Percentiles rank a stretch among this genome's conserved stretches.
These are phyloP conservation scores for Aspergillus baeticus DNA, from an alignment of 495 filamentous ascomycete species.

Conservation along the genomic window DNA sequence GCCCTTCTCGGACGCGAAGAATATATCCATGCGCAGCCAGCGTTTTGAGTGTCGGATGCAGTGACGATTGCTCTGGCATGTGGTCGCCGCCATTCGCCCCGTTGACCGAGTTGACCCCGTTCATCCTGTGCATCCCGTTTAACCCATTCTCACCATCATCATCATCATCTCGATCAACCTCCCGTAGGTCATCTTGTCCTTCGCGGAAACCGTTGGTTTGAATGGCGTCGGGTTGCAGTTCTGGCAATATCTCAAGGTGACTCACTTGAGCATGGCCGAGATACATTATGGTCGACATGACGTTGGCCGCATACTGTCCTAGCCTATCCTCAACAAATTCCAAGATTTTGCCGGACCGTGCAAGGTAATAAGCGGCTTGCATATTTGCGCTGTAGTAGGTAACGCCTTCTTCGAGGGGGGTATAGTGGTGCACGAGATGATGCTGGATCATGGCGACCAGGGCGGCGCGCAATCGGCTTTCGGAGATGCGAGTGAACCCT, in stretches of 20 bases:
- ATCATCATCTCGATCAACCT: too few species aligned
- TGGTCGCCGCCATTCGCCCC: constrained; percentile 27
- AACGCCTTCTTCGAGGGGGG: constrained; percentile 56
- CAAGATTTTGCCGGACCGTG: constrained; percentile 80
- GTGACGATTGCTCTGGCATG: constrained; percentile 21
- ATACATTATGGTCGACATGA: constrained; percentile 72
- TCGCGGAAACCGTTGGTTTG: constrained; percentile 35
- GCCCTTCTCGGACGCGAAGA: constrained; percentile 41
- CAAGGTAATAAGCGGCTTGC: constrained; percentile 71
- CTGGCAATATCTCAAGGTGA: constrained; percentile 57
- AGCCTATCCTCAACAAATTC: constrained; percentile 67
- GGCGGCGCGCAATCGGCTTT: constrained; percentile 70
- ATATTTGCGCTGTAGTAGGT: constrained; percentile 81
- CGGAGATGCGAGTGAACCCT: constrained; percentile 64
- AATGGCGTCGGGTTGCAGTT: constrained; percentile 23
- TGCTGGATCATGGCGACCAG: constrained; percentile 84
- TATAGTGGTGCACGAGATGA: constrained; percentile 76
- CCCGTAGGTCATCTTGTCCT: constrained; percentile 26
- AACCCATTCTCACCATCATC: too few species aligned
- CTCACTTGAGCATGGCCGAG: constrained; percentile 74
- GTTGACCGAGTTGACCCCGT: too few species aligned
- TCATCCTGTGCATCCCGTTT: too few species aligned
- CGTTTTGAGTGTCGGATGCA: constrained; percentile 44
- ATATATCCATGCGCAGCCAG: constrained; percentile 52
- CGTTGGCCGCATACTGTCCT: constrained; percentile 64